Evolutionary conservation across 176 grass and related monocot genomes (phyloP), one percentile per base, ranked within the genome.

Genomic region (Raddia guianensis): DNA sequence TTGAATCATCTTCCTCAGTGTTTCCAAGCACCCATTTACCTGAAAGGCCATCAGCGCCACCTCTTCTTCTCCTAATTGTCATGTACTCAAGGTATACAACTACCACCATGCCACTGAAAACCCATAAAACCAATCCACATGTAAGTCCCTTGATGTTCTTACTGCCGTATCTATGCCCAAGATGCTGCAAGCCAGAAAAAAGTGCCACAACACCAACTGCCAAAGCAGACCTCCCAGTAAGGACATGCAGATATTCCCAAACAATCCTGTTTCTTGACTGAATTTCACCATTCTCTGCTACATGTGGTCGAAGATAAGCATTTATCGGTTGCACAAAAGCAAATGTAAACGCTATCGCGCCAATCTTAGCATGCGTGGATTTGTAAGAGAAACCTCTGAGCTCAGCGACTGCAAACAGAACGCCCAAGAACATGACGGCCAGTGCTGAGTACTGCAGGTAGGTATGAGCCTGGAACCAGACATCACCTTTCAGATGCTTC

Each of bases 361-460:
- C 92, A n/a, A 98, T 93, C 66, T 94, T 95, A 21, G 90, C 90
- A 60, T 98, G 96, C 12, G 73, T 83, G 1, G 88, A 90, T 84
- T 56, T 75, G 61, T 93, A 84, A 65, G 75, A 93, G 48, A 98
- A 86, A 37, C 92, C 90, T 72, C 84, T 73, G 70, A 98, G 89
- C 74, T 95, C 96, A 49, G 88, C 96, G 48, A 89, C 82, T 11
- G 92, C 96, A 14, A 98, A 93, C 3, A 98, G 81, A 87, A 91
- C 73, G 43, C 92, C 86, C 76, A 98, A 78, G 57, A 94, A 73
- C 88, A 95, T 84, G 62, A 98, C 86, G 53, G 82, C 76, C 78
- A 98, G 78, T 73, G 88, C 82, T 33, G 90, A 93, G 48, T 89
- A 88, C 79, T 98, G 92, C 52, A 95, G 79, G 49, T 89, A 98